These are phyloP conservation scores for Camelina laxa DNA, from an alignment of 345 rosid genomes.

Conservation along the genomic window DNA sequence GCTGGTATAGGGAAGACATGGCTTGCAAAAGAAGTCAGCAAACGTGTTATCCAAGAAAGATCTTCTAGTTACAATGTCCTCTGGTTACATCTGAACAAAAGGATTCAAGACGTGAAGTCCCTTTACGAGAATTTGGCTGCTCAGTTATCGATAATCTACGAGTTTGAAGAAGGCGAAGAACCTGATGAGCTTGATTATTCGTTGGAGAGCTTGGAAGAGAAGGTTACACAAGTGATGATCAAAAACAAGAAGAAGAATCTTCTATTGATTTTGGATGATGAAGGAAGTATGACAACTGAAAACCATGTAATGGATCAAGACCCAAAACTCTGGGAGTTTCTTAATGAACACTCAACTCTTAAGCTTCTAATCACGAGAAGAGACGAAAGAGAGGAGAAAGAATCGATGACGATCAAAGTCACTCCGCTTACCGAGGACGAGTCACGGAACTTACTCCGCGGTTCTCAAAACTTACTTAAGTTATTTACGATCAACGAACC, in stretches of 20 bases:
- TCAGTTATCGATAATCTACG: slow-evolving; percentile 45
- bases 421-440: slow-evolving; percentile 28
- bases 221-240: not conserved
- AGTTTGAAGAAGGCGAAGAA: slow-evolving; percentile 44
- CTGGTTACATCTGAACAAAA: slow-evolving; percentile 44
- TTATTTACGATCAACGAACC: slow-evolving; percentile 9
- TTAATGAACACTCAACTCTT: not conserved
- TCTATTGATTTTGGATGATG: slow-evolving; percentile 58
- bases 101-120: not conserved
- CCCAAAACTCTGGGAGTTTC: not conserved
- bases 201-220: not conserved
- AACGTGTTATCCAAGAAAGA: not conserved
- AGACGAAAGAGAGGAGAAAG: not conserved
- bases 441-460: slow-evolving; percentile 11
- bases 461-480: not conserved
- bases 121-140: slow-evolving; percentile 44
- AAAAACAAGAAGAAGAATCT: slow-evolving; percentile 24
- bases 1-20: slow-evolving; percentile 47
- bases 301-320: not conserved
- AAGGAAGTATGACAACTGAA: slow-evolving; percentile 29
- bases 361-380: slow-evolving; percentile 45
- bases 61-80: slow-evolving; percentile 10
- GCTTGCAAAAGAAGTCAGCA: slow-evolving; percentile 36
- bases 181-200: not conserved
- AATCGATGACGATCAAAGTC: slow-evolving; percentile 18